phyloP scores from a whole-genome alignment of 768 basidiomycete species.

The Pleurotus tuber-regium region DNA sequence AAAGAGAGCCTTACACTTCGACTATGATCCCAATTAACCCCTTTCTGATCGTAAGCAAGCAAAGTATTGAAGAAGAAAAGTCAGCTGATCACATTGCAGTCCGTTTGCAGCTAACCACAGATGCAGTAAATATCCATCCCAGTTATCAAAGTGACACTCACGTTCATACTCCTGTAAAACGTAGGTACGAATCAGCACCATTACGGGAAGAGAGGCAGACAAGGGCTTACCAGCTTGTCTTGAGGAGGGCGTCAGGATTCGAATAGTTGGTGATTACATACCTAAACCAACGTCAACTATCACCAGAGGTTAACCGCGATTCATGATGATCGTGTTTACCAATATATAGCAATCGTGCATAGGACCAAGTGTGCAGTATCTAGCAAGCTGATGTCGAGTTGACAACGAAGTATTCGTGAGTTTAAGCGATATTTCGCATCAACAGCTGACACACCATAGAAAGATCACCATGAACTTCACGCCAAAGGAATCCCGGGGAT shows the following conservation, averaged over 20 bases:
- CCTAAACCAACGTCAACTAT: conserved; percentile 4
- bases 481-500: conserved; percentile 35
- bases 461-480: conserved; percentile 40
- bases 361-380: conserved; percentile 45
- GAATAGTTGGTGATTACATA: conserved; percentile 45
- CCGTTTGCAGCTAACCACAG: conserved; percentile 44
- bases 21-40: conserved; percentile 50
- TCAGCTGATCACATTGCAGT: conserved; percentile 39
- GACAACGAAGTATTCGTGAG: too few species aligned
- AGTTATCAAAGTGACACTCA: conserved; percentile 17
- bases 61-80: background rate
- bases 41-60: conserved; percentile 19
- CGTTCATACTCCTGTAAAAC: conserved; percentile 40
- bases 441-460: conserved; percentile 29
- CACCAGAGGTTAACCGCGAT: background rate
- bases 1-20: conserved; percentile 34
- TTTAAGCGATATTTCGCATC: too few species aligned
- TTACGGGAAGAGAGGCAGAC: background rate
- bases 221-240: conserved; percentile 37
- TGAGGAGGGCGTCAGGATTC: conserved; percentile 31
- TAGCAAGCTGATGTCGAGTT: too few species aligned
- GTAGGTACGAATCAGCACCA: background rate
- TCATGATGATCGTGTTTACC: conserved; percentile 27
- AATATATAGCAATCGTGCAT: conserved; percentile 43
- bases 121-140: conserved; percentile 13